Evolutionary conservation across 176 grass and related monocot genomes (phyloP), one percentile per base, ranked within the genome.

Genomic region (Carex parvula): DNA sequence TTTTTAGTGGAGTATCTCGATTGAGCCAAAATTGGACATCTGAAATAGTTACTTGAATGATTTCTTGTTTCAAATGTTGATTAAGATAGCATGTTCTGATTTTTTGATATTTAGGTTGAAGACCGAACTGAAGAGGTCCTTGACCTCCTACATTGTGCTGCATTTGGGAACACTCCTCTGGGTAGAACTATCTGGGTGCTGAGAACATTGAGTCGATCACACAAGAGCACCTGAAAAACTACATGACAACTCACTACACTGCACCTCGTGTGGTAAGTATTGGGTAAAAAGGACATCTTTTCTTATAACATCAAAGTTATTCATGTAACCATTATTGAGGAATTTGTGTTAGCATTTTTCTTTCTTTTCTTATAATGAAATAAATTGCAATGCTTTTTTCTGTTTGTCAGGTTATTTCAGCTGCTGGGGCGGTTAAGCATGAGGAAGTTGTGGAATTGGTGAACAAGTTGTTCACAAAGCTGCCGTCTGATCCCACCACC

Each of bases 241-340:
- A 99, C 91, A 99, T 99, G 20, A 79, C 87, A 91, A 93, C 90
- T 71, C 93, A 99, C 78, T 99, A 95, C 62, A 99, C 96, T 33
- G 93, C 96, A 83, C 57, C 96, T 89, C 94, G 96, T 86, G 88
- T 99, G 96, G 96, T 98, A 72, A 26, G 65, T 11, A 54, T 46
- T 54, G 44, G 24, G 10, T 56, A 56, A 76, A 18, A 55, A 77
- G 4, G 71, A 77, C 42, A 8, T 11, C 22, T 7, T 55, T 22
- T 76, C 54, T 87, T 84, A 16, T 29, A 86, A 83, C 60, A 56
- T 13, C 32, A 30, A 22, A 12, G 26, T 87, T 17, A 44, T 44
- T 44, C 6, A n/a, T 24, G 11, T 17, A 0, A 84, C n/a, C n/a
- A n/a, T n/a, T n/a, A n/a, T n/a, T 54, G 1, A 50, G 62, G 60